Percentiles rank a stretch among this genome's conserved stretches.
Evolutionary conservation across 179 eudicot genomes (phyloP).

Genomic region (Sideroxylon spinosum): DNA sequence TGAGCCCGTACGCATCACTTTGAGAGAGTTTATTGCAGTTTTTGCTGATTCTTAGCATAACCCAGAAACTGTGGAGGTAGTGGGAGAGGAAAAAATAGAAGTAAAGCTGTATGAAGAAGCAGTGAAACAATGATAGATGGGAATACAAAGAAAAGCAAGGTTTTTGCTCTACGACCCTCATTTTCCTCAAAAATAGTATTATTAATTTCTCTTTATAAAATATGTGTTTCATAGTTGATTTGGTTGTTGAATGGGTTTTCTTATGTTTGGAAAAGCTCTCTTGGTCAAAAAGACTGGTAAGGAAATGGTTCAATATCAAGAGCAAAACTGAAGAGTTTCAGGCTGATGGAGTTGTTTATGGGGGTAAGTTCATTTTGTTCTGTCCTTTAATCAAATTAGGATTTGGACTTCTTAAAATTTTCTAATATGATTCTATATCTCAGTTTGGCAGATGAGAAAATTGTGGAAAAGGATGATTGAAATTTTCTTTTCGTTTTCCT

Average conservation of each 20-base stretch:
- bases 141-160: slow-evolving; percentile 81
- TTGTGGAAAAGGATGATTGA: background rate
- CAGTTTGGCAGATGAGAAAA: slow-evolving; percentile 14
- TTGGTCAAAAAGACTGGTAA: slow-evolving; percentile 74
- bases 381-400: background rate
- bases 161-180: slow-evolving; percentile 21
- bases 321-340: slow-evolving; percentile 69
- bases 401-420: slow-evolving; percentile 4
- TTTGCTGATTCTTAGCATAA: slow-evolving; percentile 10
- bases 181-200: background rate
- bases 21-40: background rate
- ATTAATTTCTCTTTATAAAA: background rate
- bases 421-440: slow-evolving; percentile 11
- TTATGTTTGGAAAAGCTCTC: slow-evolving; percentile 49
- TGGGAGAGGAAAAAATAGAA: slow-evolving; percentile 10
- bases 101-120: slow-evolving; percentile 43
- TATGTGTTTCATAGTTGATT: background rate
- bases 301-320: slow-evolving; percentile 88
- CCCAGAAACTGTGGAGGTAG: slow-evolving; percentile 13
- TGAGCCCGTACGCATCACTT: slow-evolving; percentile 14
- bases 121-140: slow-evolving; percentile 79
- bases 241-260: slow-evolving; percentile 18
- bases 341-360: slow-evolving; percentile 62
- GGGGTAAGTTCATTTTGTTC: slow-evolving; percentile 36
- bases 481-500: background rate